A percentile compares a stretch with the other conserved stretches of the same genome.
Evolutionary conservation across 768 basidiomycete genomes (phyloP).

Genomic region (Russula lepida): DNA sequence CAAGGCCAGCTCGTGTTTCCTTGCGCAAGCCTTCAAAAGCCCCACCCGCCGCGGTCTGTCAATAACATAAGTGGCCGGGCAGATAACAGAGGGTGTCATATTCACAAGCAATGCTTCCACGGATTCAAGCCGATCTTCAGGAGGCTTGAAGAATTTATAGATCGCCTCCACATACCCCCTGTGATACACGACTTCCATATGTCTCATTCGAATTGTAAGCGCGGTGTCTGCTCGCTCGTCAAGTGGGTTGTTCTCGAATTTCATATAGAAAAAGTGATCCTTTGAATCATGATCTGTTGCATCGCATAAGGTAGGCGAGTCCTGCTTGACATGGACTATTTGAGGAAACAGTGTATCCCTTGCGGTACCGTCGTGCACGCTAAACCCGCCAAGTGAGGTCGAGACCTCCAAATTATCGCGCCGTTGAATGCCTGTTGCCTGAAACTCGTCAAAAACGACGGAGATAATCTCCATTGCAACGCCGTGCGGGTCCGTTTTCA

Average conservation of each 20-base stretch:
- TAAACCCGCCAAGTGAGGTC: conserved; percentile 76
- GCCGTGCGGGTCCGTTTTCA: conserved; percentile 68
- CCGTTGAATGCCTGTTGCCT: conserved; percentile 75
- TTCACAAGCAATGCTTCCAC: conserved; percentile 85
- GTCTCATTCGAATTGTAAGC: conserved; percentile 80
- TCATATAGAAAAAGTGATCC: conserved; percentile 79
- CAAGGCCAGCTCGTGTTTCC: conserved; percentile 89
- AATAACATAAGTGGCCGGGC: conserved; percentile 2
- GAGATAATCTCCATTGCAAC: conserved; percentile 66
- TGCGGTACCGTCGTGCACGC: conserved; percentile 89
- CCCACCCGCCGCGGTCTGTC: conserved; percentile 80
- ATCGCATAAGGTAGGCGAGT: background rate
- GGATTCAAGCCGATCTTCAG: conserved; percentile 89
- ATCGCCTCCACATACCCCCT: conserved; percentile 89
- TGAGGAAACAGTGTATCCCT: conserved; percentile 72
- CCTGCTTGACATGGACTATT: conserved; percentile 68
- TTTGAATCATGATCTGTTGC: conserved; percentile 21
- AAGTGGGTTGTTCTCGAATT: conserved; percentile 86
- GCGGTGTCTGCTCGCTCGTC: conserved; percentile 89
- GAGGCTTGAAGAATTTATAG: conserved; percentile 86
- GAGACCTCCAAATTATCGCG: conserved; percentile 81
- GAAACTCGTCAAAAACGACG: conserved; percentile 78
- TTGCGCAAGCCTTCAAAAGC: conserved; percentile 90
- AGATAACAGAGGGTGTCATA: conserved; percentile 8
- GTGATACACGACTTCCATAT: conserved; percentile 97